Evolutionary conservation across 202 grass and related monocot species (phyloP).

Genomic region (Musa balbisiana): DNA sequence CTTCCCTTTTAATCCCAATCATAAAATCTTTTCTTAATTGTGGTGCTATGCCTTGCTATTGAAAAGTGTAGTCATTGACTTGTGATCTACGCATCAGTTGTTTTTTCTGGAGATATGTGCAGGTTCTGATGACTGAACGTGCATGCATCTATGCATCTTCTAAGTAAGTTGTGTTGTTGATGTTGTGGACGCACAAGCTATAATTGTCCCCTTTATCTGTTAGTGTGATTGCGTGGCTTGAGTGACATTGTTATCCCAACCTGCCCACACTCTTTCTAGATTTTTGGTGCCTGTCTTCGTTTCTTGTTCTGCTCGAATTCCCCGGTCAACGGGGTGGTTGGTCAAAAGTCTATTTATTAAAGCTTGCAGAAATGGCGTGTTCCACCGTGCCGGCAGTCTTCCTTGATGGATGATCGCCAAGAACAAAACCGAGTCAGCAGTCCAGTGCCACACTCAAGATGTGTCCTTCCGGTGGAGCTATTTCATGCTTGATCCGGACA

Average conservation of each 20-base stretch:
- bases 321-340: background rate
- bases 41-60: no score
- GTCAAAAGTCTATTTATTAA: background rate
- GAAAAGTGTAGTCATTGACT: no score
- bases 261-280: background rate
- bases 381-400: background rate
- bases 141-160: no score
- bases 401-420: background rate
- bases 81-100: no score
- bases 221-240: no score
- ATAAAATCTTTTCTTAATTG: no score
- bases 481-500: background rate
- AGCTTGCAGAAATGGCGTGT: background rate
- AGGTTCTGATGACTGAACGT: no score
- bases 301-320: background rate
- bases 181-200: no score
- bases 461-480: background rate
- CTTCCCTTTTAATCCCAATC: no score
- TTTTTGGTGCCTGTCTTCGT: background rate
- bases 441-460: background rate
- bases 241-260: background rate
- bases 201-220: background rate
- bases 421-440: background rate
- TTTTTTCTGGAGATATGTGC: no score
- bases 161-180: no score